phyloP scores from a whole-genome alignment of 169 alveolate genomes.

The Cryptosporidium bovis region DNA sequence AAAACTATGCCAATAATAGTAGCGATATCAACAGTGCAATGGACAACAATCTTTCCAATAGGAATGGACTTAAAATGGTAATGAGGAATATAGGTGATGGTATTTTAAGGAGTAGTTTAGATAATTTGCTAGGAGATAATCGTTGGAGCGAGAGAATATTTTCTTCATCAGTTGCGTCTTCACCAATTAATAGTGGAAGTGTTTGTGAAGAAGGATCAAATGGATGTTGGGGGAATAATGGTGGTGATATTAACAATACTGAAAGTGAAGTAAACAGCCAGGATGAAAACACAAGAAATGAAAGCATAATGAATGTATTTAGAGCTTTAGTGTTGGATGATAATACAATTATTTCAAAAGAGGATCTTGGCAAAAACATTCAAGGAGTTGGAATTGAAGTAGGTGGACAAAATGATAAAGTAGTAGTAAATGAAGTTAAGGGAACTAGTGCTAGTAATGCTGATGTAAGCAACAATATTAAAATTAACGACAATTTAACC shows the following conservation, averaged over 20 bases:
- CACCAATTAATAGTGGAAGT: conserved; percentile 47
- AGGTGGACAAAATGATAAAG: too few species aligned
- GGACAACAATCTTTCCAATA: not conserved
- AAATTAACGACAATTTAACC: not conserved
- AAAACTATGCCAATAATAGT: not conserved
- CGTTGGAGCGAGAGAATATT: not conserved
- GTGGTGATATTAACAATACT: conserved; percentile 1
- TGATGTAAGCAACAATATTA: not conserved
- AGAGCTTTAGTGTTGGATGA: conserved; percentile 65
- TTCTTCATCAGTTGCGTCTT: conserved; percentile 3
- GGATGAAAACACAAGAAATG: conserved; percentile 30
- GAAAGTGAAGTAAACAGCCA: not conserved
- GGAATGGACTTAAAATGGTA: not conserved
- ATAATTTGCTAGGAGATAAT: not conserved
- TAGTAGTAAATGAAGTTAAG: too few species aligned
- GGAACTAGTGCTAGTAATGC: not conserved
- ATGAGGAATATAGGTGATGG: not conserved
- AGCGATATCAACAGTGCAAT: not conserved
- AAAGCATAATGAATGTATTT: conserved; percentile 44
- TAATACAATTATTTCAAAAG: conserved; percentile 1
- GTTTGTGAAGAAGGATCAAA: not conserved
- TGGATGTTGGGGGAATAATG: conserved; percentile 34
- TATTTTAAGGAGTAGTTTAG: not conserved
- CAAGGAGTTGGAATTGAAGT: not conserved
- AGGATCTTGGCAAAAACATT: not conserved